Conservation (phyloP, 352 stramenopile species). For the Phytophthora rubi region DNA sequence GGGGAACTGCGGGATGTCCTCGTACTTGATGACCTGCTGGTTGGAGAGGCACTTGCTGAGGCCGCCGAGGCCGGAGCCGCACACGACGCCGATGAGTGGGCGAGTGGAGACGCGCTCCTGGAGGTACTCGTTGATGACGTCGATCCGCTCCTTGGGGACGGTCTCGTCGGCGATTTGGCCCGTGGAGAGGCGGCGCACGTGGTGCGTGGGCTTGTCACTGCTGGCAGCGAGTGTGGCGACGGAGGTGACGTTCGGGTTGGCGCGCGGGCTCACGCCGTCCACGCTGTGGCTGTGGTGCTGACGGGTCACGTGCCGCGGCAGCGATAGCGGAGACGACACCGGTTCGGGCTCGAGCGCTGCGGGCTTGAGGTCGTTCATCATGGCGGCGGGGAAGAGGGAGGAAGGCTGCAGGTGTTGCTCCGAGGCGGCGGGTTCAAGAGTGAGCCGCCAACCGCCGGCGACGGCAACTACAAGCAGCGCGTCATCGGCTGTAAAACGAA, state of each 20-base stretch:
- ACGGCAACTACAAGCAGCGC: constrained; percentile 4
- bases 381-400: constrained; percentile 4
- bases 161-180: constrained; percentile 71
- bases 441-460: constrained; percentile 3
- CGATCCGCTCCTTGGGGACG: constrained; percentile 74
- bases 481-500: not conserved
- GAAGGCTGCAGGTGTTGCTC: constrained; percentile 1
- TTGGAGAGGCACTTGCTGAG: constrained; percentile 91
- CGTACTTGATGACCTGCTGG: constrained; percentile 92
- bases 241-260: constrained; percentile 16
- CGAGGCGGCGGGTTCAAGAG: constrained; percentile 19
- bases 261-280: constrained; percentile 36
- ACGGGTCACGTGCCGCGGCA: constrained; percentile 34
- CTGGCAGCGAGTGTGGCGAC: constrained; percentile 18
- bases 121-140: constrained; percentile 82
- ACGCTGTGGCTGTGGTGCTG: constrained; percentile 58
- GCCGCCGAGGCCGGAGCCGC: constrained; percentile 93
- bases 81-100: constrained; percentile 91
- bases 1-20: constrained; percentile 95
- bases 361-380: constrained; percentile 48
- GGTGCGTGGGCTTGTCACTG: constrained; percentile 18
- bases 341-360: not conserved
- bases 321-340: not conserved
- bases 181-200: constrained; percentile 56
- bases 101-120: constrained; percentile 50